A percentile compares a stretch with the other conserved stretches of the same genome.
phyloP scores from a whole-genome alignment of 495 filamentous ascomycete species.

The Neurospora terricola region DNA sequence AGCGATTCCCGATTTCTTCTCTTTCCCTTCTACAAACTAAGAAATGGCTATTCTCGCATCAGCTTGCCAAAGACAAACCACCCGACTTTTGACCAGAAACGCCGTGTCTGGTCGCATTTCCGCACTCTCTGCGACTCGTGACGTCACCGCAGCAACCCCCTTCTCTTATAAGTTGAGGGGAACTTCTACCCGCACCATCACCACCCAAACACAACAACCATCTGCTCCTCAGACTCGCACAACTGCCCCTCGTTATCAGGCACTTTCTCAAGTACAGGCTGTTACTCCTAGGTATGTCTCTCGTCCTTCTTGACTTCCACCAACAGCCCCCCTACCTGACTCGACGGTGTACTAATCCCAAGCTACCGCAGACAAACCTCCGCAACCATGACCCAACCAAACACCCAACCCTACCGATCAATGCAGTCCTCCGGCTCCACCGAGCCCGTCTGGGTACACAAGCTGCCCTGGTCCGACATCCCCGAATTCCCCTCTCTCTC shows the following conservation, averaged over 20 bases:
- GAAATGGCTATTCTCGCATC: not conserved
- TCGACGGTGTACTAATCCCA: no score
- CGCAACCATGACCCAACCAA: not conserved
- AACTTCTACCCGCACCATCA: not conserved
- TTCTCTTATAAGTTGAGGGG: not conserved
- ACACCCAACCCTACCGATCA: constrained; percentile 16
- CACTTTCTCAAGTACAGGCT: not conserved
- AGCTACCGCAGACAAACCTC: not conserved
- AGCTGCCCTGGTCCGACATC: constrained; percentile 35
- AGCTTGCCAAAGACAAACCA: not conserved
- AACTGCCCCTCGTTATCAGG: not conserved
- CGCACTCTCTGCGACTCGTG: not conserved
- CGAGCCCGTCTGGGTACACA: constrained; percentile 44
- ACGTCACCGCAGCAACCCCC: not conserved
- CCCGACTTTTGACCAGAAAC: not conserved
- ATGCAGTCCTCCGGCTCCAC: constrained; percentile 39
- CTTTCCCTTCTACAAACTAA: not conserved
- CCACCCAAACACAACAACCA: not conserved
- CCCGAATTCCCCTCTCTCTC: constrained; percentile 36
- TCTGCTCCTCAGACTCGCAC: not conserved
- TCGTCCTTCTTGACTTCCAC: no score
- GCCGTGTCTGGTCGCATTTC: not conserved
- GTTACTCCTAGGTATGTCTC: not conserved
- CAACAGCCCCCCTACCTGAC: no score
- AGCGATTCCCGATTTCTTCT: not conserved